Evolutionary conservation across 179 eudicot genomes (phyloP), one percentile per base, ranked within the genome.

Genomic region (Heliamphora pulchella): DNA sequence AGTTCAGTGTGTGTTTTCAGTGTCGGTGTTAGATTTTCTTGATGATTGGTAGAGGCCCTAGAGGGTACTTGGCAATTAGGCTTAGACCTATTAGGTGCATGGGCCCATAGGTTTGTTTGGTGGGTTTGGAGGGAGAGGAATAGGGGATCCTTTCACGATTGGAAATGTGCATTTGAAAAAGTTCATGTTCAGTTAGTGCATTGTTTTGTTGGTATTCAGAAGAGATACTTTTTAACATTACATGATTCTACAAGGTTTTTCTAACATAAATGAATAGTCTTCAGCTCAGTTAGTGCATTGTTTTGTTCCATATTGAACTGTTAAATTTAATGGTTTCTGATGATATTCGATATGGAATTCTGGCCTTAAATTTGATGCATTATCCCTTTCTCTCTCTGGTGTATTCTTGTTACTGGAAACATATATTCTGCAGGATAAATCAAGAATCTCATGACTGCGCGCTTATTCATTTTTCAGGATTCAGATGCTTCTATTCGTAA

Each of bases 401-500:
- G 53, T n/a, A 41, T 66, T 78, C 18, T 78, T 78, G 17, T 51
- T 5, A n/a, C 14, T 69, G 63, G 66, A 69, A 55, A 10, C 66
- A 43, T 53, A 9, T 18, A 14, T 77, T 65, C 15, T 15, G 9
- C 14, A 76, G 10, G 63, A 57, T 53, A 80, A 39, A 50, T 67
- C 5, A 48, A 46, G 65, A 15, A 62, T 57, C 31, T 80, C 69
- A 71, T 64, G 70, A 69, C 14, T 72, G 57, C 18, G 57, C 18
- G 43, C 17, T 71, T 73, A 8, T 78, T 83, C 73, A 10, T 77
- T 78, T 81, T 84, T 77, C 91, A 96, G 99, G 99, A 96, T 89
- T 89, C 96, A 78, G 99, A 96, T 88, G 93, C 94, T 82, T 96
- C 99, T 76, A 96, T 96, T 80, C 87, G 98, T 80, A 94, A 91